A percentile compares a stretch with the other conserved stretches of the same genome.
These are phyloP conservation scores for Apostasia shenzhenica DNA, from an alignment of 106 monocot species.

Conservation along the genomic window DNA sequence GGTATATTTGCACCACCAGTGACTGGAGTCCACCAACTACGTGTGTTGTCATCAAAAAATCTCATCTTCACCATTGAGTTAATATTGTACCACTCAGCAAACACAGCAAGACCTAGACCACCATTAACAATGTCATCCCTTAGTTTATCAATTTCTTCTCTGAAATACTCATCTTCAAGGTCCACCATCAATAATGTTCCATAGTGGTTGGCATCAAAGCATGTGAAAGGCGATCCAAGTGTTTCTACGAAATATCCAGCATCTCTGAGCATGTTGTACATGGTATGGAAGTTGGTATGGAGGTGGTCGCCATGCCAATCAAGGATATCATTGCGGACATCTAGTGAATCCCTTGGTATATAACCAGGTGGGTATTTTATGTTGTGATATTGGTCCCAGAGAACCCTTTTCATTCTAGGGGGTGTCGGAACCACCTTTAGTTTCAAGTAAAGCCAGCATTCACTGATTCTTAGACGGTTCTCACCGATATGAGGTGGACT, in stretches of 20 bases:
- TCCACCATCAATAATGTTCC: constrained; percentile 93
- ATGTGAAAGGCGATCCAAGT: constrained; percentile 94
- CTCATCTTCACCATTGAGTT: constrained; percentile 96
- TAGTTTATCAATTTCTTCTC: constrained; percentile 90
- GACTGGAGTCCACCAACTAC: constrained; percentile 99
- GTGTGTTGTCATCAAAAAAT: constrained; percentile 98
- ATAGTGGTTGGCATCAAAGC: constrained; percentile 89
- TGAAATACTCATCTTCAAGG: constrained; percentile 95
- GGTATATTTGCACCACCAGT: constrained; percentile 99
- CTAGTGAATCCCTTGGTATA: constrained; percentile 95
- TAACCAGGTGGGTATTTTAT: constrained; percentile 98
- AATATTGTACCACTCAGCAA: constrained; percentile 97
- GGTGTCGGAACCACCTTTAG: constrained; percentile 82
- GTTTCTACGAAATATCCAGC: constrained; percentile 82
- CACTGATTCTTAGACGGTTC: constrained; percentile 31
- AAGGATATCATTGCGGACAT: constrained; percentile 95
- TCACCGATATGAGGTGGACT: constrained; percentile 51
- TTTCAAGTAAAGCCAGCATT: constrained; percentile 68
- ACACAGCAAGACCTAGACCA: constrained; percentile 75
- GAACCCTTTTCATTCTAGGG: constrained; percentile 57
- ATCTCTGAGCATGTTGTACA: constrained; percentile 94
- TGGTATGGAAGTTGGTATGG: constrained; percentile 95
- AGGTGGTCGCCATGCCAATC: constrained; percentile 99
- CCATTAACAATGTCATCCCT: constrained; percentile 66
- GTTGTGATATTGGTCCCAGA: constrained; percentile 98